Evolutionary conservation across 768 basidiomycete genomes (phyloP), one percentile per base, ranked within the genome.

Genomic region (Hortiboletus flavorubellus): DNA sequence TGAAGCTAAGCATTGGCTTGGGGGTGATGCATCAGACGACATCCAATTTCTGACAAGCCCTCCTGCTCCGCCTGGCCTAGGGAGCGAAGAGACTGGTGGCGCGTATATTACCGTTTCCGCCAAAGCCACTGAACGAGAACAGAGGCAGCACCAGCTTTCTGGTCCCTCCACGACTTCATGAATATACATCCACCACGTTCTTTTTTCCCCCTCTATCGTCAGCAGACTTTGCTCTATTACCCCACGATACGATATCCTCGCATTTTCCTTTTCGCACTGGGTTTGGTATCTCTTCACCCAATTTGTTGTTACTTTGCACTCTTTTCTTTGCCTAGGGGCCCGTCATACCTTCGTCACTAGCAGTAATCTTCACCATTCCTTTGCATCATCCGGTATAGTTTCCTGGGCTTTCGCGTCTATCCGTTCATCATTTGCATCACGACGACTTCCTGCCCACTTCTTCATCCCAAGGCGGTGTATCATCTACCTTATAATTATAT

Each of bases 41-140:
- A 77, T 86, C 54, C 78, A 75, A 42, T 76, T 83, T 58, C 66
- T 85, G 56, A 73, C 84, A 5, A 73, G 75, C 54, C 85, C 86
- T 29, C 72, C 82, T 15, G 80, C 84, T 16, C 89, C 90, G 8
- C 89, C 91, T 29, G 89, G 89, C 55, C 74, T 91, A 37, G 72
- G 78, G 14, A 69, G 44, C 26, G 89, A 91, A 62, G 91, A 91
- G 71, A 76, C 81, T 41, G 91, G 91, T 55, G 86, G 91, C 47
- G 88, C 91, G 15, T 93, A 93, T 66, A 84, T 93, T 64, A 93
- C 92, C 15, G 77, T 93, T 49, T 93, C 91, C 40, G 87, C 89
- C 61, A 83, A 84, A 64, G 91, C 83, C 30, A 85, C 83, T 66
- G 87, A 91, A 71, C 82, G 85, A 61, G 81, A 79, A 66, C 62